phyloP scores from a whole-genome alignment of 495 filamentous ascomycete genomes.

The Trichocladium antarcticum region DNA sequence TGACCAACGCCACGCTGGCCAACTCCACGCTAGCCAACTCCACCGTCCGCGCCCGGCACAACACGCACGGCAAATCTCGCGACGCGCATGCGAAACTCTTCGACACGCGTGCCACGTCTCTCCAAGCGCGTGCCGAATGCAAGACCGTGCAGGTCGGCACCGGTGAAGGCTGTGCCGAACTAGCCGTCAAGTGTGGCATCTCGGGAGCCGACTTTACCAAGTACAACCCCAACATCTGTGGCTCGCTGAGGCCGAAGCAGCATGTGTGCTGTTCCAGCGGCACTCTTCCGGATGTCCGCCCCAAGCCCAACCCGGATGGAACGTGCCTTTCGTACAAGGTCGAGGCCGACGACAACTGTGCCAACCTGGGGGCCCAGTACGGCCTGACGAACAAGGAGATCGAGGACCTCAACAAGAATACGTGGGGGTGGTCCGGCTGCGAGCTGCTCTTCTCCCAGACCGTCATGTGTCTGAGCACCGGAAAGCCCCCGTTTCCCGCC shows the following conservation, averaged over 20 bases:
- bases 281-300: slow-evolving; percentile 27
- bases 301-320: slow-evolving; percentile 33
- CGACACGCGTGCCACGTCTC: too few species aligned
- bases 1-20: not conserved
- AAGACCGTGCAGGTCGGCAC: slow-evolving; percentile 5
- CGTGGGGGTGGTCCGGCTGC: slow-evolving; percentile 46
- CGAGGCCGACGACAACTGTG: slow-evolving; percentile 26
- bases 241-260: slow-evolving; percentile 26
- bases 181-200: not conserved
- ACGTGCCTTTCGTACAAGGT: slow-evolving; percentile 31
- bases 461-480: slow-evolving; percentile 41
- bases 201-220: too few species aligned
- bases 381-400: slow-evolving; percentile 26
- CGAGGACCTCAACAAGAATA: slow-evolving; percentile 33
- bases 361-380: slow-evolving; percentile 17
- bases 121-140: slow-evolving; percentile 16
- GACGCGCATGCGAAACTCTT: too few species aligned
- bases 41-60: not conserved
- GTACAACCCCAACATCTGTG: too few species aligned
- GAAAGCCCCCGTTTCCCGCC: slow-evolving; percentile 37
- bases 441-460: slow-evolving; percentile 15
- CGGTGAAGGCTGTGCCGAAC: slow-evolving; percentile 29
- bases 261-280: slow-evolving; percentile 40
- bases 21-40: not conserved
- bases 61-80: not conserved